Conservation (phyloP, 1,139 yeast species). For the Wickerhamiella infanticola region DNA sequence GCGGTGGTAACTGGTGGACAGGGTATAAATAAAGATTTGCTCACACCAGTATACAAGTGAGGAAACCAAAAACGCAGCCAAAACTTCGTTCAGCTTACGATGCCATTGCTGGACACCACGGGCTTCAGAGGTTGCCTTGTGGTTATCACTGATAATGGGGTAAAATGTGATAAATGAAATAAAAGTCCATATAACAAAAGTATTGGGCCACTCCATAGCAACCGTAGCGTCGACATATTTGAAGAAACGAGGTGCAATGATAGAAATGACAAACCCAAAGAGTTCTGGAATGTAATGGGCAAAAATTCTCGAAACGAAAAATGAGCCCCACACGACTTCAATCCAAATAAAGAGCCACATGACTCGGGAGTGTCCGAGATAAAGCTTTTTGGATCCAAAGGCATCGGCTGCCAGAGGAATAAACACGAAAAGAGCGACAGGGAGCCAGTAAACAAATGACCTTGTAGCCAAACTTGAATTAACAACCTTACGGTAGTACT, state of each 20-base stretch:
- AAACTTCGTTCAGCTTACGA: conserved; percentile 22
- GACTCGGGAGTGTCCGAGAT: conserved; percentile 23
- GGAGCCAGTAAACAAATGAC: conserved; percentile 25
- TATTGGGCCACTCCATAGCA: conserved; percentile 25
- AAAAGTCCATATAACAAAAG: conserved; percentile 23
- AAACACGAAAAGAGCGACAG: conserved; percentile 25
- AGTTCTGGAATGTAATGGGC: conserved; percentile 24
- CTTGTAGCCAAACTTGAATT: conserved; percentile 22
- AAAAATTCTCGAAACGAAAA: conserved; percentile 24
- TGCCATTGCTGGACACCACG: conserved; percentile 24
- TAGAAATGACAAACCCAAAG: conserved; percentile 20
- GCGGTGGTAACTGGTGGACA: conserved; percentile 29
- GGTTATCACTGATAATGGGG: conserved; percentile 25
- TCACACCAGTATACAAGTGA: conserved; percentile 26
- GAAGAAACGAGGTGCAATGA: conserved; percentile 24
- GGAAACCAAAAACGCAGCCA: conserved; percentile 26
- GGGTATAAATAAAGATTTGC: conserved; percentile 25
- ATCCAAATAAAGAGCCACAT: conserved; percentile 30
- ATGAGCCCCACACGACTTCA: conserved; percentile 29
- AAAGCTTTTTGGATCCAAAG: conserved; percentile 20
- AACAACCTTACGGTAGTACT: conserved; percentile 17
- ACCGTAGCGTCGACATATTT: conserved; percentile 23
- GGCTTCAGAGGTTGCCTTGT: conserved; percentile 15
- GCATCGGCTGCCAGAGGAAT: conserved; percentile 29
- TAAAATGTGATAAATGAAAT: conserved; percentile 25